These are phyloP conservation scores for Beta vulgaris DNA, from an alignment of 148 eudicot species.

Conservation along the genomic window DNA sequence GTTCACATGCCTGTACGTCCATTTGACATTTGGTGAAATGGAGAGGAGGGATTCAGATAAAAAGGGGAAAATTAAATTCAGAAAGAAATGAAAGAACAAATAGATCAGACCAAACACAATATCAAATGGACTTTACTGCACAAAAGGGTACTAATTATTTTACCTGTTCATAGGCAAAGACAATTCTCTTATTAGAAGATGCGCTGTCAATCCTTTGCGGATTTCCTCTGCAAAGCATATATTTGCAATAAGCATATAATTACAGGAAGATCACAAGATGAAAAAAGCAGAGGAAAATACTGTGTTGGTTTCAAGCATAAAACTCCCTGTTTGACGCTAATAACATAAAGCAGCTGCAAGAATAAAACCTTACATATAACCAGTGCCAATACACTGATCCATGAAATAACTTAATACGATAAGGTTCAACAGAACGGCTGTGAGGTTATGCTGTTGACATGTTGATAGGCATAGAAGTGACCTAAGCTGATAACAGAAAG, in stretches of 20 bases:
- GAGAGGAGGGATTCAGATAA: neutral
- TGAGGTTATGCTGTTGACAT: constrained; percentile 4
- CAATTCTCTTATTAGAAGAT: constrained; percentile 80
- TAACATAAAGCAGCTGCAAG: neutral
- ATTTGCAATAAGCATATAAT: constrained; percentile 3
- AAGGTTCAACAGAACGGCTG: neutral
- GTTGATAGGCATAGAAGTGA: neutral
- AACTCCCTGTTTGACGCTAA: neutral
- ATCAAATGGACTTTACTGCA: neutral
- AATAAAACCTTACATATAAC: neutral
- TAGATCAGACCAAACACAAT: neutral
- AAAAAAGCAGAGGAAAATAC: neutral
- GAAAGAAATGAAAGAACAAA: neutral
- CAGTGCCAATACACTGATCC: neutral
- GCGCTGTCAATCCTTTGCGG: constrained; percentile 90
- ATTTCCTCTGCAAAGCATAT: constrained; percentile 58
- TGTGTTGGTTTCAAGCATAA: neutral
- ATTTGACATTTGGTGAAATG: neutral
- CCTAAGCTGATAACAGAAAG: neutral
- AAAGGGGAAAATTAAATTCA: neutral
- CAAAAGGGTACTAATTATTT: neutral
- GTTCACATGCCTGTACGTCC: neutral
- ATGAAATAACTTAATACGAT: neutral
- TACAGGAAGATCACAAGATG: neutral
- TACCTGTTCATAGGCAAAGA: constrained; percentile 97